A percentile compares a stretch with the other conserved stretches of the same genome.
Evolutionary conservation across 768 basidiomycete genomes (phyloP).

Genomic region (Psilocybe cyanescens): DNA sequence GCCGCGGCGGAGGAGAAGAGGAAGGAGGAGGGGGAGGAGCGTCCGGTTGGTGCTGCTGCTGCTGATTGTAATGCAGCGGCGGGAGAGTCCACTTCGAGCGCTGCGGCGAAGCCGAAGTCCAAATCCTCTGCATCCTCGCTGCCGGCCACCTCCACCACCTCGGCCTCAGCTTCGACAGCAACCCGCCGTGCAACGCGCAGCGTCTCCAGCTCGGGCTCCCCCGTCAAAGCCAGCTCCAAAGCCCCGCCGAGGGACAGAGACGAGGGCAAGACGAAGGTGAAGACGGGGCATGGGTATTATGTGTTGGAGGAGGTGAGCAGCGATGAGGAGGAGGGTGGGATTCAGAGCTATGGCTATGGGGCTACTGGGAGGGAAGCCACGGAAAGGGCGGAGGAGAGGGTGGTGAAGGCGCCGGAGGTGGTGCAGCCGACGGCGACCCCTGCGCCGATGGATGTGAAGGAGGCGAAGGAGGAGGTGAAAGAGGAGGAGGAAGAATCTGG

Average conservation of each 20-base stretch:
- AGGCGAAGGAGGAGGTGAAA: neutral
- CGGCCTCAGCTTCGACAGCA: neutral
- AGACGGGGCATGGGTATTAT: constrained; percentile 30
- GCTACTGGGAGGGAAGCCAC: neutral
- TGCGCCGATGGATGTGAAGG: neutral
- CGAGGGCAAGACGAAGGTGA: constrained; percentile 21
- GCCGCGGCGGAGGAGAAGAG: neutral
- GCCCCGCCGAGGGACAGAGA: constrained; percentile 8
- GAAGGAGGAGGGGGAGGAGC: neutral
- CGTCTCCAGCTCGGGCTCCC: neutral
- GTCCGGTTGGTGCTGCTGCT: neutral
- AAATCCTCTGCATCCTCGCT: neutral
- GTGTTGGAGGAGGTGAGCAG: constrained; percentile 28
- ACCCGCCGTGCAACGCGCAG: constrained; percentile 9
- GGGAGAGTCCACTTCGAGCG: neutral
- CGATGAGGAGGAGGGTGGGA: constrained; percentile 23
- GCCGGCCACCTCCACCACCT: neutral
- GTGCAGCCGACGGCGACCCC: neutral
- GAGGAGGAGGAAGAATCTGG: constrained; percentile 13
- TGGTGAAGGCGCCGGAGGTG: neutral
- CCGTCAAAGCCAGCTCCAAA: neutral
- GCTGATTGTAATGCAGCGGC: neutral
- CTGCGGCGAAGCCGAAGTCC: neutral
- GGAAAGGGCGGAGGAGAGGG: constrained; percentile 10
- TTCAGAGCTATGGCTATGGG: neutral